Percentiles rank a stretch among this genome's conserved stretches.
These are phyloP conservation scores for Lindgomyces ingoldianus DNA, from an alignment of 495 filamentous ascomycete genomes.

Conservation along the genomic window DNA sequence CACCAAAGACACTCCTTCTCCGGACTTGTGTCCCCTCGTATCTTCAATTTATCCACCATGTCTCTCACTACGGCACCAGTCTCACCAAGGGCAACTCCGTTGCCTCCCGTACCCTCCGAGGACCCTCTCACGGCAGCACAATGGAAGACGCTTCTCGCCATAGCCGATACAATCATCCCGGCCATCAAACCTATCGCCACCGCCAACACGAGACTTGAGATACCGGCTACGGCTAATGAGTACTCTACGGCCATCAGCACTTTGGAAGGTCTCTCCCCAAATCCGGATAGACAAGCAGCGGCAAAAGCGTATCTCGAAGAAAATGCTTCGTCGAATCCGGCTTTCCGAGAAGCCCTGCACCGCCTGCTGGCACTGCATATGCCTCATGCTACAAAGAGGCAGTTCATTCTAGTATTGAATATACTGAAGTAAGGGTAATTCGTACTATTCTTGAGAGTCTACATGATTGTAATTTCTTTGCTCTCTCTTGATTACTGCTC, in stretches of 20 bases:
- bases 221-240: conserved; percentile 34
- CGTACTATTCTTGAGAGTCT: background rate
- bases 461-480: background rate
- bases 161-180: conserved; percentile 43
- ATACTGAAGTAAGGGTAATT: conserved; percentile 36
- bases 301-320: conserved; percentile 38
- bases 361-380: conserved; percentile 30
- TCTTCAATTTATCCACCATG: conserved; percentile 7
- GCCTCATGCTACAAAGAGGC: conserved; percentile 32
- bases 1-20: background rate
- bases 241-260: conserved; percentile 36
- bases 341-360: conserved; percentile 33
- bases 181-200: conserved; percentile 32
- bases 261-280: conserved; percentile 18
- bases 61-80: conserved; percentile 17
- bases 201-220: conserved; percentile 32
- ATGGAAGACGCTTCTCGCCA: conserved; percentile 44
- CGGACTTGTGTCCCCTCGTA: background rate
- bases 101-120: conserved; percentile 36
- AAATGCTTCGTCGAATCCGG: conserved; percentile 35
- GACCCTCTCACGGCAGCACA: conserved; percentile 42
- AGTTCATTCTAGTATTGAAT: conserved; percentile 37
- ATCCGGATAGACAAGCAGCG: conserved; percentile 22
- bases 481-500: too few species aligned
- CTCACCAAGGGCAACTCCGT: conserved; percentile 34